phyloP scores from a whole-genome alignment of 2,329 filamentous ascomycete genomes.

The Sporothrix humicola region DNA sequence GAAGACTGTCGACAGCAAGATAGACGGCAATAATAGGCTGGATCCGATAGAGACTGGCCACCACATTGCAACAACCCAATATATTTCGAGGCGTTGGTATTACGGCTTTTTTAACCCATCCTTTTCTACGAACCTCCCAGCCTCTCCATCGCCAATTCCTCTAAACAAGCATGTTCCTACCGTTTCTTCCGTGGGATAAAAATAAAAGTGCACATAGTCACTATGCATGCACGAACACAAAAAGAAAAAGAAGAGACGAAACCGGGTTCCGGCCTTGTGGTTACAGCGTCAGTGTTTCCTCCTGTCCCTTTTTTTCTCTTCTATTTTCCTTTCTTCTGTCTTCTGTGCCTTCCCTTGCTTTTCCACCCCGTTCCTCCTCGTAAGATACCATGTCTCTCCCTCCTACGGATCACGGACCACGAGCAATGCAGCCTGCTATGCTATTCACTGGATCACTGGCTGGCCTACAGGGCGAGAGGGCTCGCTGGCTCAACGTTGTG shows the following conservation, averaged over 20 bases:
- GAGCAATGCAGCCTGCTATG: background rate
- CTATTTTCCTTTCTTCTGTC: background rate
- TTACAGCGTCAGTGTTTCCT: background rate
- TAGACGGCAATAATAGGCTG: background rate
- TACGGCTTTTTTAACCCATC: background rate
- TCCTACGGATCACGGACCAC: background rate
- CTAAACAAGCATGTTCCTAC: background rate
- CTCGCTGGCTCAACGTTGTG: background rate
- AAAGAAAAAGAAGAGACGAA: constrained; percentile 27
- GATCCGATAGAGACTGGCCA: background rate
- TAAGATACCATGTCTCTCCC: background rate
- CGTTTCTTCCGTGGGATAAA: background rate
- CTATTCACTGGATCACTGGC: background rate
- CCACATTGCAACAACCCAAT: background rate
- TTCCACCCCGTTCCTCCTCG: background rate
- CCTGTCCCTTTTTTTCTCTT: background rate
- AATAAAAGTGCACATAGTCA: background rate
- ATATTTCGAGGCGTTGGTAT: background rate
- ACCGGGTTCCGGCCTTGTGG: constrained; percentile 28
- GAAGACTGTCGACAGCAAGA: background rate
- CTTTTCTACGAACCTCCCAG: background rate
- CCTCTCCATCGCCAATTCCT: background rate
- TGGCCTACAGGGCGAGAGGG: background rate
- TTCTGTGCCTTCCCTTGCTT: background rate
- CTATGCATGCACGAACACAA: background rate